Evolutionary conservation across 2,329 filamentous ascomycete species (phyloP).

Genomic region (Cordyceps tenuipes): DNA sequence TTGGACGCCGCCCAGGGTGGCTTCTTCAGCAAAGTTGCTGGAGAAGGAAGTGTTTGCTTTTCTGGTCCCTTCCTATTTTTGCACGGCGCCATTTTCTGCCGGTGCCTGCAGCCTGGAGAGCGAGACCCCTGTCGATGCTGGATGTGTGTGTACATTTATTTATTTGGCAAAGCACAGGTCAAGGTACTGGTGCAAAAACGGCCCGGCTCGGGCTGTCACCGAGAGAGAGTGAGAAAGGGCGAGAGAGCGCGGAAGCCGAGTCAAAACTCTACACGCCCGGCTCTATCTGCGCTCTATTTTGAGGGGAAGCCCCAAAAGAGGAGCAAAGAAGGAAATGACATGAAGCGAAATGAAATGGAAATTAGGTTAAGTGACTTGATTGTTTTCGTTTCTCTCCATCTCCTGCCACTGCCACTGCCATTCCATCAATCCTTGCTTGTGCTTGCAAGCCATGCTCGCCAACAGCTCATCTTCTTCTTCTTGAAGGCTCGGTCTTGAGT

Average conservation of each 20-base stretch:
- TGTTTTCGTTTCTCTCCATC: background rate
- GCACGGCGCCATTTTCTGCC: slow-evolving; percentile 11
- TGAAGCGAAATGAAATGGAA: background rate
- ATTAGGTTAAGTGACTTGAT: background rate
- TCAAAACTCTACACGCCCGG: background rate
- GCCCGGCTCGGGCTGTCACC: background rate
- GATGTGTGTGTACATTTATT: background rate
- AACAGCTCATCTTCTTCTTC: background rate
- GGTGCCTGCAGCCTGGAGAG: background rate
- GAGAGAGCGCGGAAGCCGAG: no score
- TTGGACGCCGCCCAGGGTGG: background rate
- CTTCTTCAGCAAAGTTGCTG: background rate
- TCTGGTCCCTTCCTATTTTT: background rate
- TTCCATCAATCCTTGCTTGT: background rate
- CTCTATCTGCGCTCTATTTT: background rate
- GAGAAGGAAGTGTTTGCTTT: slow-evolving; percentile 2
- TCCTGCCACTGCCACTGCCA: background rate
- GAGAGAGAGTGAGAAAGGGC: no score
- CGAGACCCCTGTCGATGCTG: slow-evolving; percentile 2
- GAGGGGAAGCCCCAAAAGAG: background rate
- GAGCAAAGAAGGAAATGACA: background rate
- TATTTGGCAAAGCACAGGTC: background rate
- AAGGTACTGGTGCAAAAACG: background rate
- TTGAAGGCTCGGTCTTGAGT: background rate
- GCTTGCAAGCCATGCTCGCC: background rate